These are phyloP conservation scores for Zarea fungicola DNA, from an alignment of 2,329 filamentous ascomycete species.

Conservation along the genomic window DNA sequence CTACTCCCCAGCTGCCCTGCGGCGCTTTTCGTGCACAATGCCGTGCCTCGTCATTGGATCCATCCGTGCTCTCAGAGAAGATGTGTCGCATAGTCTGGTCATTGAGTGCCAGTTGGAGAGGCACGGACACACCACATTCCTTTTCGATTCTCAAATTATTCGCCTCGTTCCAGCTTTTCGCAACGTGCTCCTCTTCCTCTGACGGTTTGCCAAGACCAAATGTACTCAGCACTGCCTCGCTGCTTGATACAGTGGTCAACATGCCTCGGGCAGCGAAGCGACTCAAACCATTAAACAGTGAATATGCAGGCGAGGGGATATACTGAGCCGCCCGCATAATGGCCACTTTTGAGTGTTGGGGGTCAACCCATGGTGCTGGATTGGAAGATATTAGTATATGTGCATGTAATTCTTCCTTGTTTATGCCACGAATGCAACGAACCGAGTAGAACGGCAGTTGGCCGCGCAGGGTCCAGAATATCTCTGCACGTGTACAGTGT, in stretches of 20 bases:
- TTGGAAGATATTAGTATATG: background rate
- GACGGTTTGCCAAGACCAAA: background rate
- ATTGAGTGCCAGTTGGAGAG: constrained; percentile 3
- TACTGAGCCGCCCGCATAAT: constrained; percentile 11
- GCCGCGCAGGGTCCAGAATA: constrained; percentile 20
- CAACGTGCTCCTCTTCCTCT: constrained; percentile 1
- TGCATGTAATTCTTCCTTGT: background rate
- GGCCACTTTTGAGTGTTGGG: constrained; percentile 12
- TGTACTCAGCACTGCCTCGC: constrained; percentile 5
- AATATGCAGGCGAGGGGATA: constrained; percentile 3
- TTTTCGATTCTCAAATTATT: background rate
- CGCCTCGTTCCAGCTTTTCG: background rate
- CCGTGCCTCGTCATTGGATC: constrained; percentile 10
- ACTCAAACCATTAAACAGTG: constrained; percentile 4
- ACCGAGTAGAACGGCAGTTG: constrained; percentile 20
- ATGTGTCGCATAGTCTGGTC: constrained; percentile 9
- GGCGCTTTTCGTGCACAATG: constrained; percentile 8
- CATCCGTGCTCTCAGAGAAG: constrained; percentile 7
- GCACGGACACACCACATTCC: constrained; percentile 3
- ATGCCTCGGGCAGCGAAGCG: constrained; percentile 9
- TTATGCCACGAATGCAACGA: background rate
- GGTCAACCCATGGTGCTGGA: constrained; percentile 16
- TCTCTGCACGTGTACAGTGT: constrained; percentile 22
- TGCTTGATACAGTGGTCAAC: constrained; percentile 9
- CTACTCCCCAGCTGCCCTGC: constrained; percentile 9